Evolutionary conservation across 768 basidiomycete genomes (phyloP), one percentile per base, ranked within the genome.

Genomic region (Solioccasus polychromus): DNA sequence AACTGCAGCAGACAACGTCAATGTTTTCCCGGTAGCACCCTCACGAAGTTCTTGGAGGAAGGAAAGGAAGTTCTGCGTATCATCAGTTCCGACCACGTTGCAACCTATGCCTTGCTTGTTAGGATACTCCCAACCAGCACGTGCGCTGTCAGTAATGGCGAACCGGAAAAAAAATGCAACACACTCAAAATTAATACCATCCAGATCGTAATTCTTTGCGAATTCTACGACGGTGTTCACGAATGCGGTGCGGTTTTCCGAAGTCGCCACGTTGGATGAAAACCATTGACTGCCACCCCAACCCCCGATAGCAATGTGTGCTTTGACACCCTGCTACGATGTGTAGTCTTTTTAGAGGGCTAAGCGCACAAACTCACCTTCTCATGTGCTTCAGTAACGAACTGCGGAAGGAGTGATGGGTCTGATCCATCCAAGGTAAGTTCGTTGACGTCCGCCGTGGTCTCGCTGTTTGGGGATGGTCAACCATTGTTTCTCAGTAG

Each of bases 71-170:
- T 96, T 94, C 25, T 76, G 68, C 0, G 82, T 78, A 61, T 98
- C 94, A 42, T 73, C 49, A 1, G 42, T 7, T 18, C 62, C 62
- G 47, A 82, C 72, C 1, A 62, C 62, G 63, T 93, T 94, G 55
- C 85, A 87, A 1, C 77, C 77, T 3, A 83, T 71, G 23, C 89
- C 88, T 39, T 71, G 65, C 8, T 68, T 55, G 44, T 74, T 79
- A 2, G 91, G 90, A 58, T 85, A 92, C 66, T 94, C 91, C 90
- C 90, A 93, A 59, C 88, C 90, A 42, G 31, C 15, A 42, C 50
- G 73, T 18, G 9, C 17, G 11, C 3, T 4, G 3, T 53, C 8
- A 41, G n/a, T 23, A 5, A 5, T 30, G 24, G 34, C 9, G 31
- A 10, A 14, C 18, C 14, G 10, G 8, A 11, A 34, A 17, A 34